Base-by-base conservation (phyloP, 2,329 filamentous ascomycete species). In the Curvularia lunata region DNA sequence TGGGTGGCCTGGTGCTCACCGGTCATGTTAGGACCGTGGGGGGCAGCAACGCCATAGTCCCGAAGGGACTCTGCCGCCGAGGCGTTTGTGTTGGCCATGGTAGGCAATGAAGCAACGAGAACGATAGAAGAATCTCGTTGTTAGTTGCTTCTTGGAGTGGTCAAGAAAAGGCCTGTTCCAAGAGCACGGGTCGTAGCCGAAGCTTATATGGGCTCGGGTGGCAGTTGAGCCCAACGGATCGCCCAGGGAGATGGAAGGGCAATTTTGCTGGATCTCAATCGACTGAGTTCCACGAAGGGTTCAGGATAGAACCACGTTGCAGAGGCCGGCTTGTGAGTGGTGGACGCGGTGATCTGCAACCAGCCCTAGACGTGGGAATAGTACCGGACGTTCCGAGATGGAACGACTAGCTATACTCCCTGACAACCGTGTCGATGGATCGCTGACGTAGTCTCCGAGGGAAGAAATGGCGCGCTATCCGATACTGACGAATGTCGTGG, bases 1-100 rank as follows among this genome's bases (percentile, higher is more conserved):
- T 71, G 69, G 12, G 80, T 81, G 8, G 79, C 79, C 40, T 77
- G 73, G 59, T 82, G 80, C 13, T 78, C 64, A 56, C 77, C 78
- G 27, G 64, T 67, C 72, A 77, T 76, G 67, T 82, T 82, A 27
- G 80, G 81, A 6, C 80, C 80, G 65, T 82, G 81, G 53, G 80
- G 81, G 18, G 79, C 80, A 51, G 80, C 80, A 23, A 77, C 64
- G 37, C 80, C 79, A 65, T 81, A 82, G 69, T 82, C 79, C 49
- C 79, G 76, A 58, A 82, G 74, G 19, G 67, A 70, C n/a, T 61
- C 57, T 37, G 51, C 54, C 56, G 30, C 57, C 48, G 37, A 46
- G 43, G 42, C 42, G 43, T 48, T 18, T 37, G 34, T 78, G n/a
- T 64, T 50, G 32, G 63, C 62, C 63, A 73, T 72, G 49, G 53